Percentiles rank a stretch among this genome's conserved stretches.
Conservation (phyloP, 805 yeast species). For the Zygotorulaspora danielsina region DNA sequence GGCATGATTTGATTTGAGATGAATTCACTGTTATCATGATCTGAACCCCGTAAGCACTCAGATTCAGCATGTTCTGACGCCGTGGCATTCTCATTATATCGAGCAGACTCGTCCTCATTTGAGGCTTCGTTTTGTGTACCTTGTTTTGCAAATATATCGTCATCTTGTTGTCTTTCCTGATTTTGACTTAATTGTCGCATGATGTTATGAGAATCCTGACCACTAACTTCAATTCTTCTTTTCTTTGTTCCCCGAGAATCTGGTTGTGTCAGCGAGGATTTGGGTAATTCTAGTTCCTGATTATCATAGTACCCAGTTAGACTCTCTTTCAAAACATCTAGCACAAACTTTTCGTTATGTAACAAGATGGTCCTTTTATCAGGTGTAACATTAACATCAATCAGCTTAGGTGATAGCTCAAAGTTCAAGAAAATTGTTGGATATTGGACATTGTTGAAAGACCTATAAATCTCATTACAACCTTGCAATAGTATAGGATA, state of each 20-base stretch:
- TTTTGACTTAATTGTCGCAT: background rate
- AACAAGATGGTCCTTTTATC: slow-evolving; percentile 74
- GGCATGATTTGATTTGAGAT: background rate
- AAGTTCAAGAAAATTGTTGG: slow-evolving; percentile 70
- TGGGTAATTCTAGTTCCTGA: slow-evolving; percentile 35
- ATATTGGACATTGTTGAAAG: slow-evolving; percentile 64
- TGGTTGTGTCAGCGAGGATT: slow-evolving; percentile 13
- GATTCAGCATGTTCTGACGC: too few relatives aligned
- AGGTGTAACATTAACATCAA: slow-evolving; percentile 91
- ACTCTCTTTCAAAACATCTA: slow-evolving; percentile 52
- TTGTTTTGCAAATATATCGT: too few relatives aligned
- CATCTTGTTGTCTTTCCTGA: background rate
- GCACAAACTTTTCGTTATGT: slow-evolving; percentile 58
- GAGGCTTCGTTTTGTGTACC: slow-evolving; percentile 2
- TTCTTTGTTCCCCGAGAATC: slow-evolving; percentile 5
- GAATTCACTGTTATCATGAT: too few relatives aligned
- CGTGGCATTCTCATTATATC: too few relatives aligned
- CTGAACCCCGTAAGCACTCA: too few relatives aligned
- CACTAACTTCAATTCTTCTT: too few relatives aligned
- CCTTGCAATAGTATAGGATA: slow-evolving; percentile 52
- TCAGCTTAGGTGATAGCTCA: slow-evolving; percentile 42
- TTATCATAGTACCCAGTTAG: slow-evolving; percentile 45
- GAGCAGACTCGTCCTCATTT: too few relatives aligned
- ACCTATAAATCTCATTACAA: slow-evolving; percentile 68
- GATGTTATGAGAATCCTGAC: background rate